A percentile compares a stretch with the other conserved stretches of the same genome.
Evolutionary conservation across 768 basidiomycete genomes (phyloP).

Genomic region (Lyophyllum shimeji): DNA sequence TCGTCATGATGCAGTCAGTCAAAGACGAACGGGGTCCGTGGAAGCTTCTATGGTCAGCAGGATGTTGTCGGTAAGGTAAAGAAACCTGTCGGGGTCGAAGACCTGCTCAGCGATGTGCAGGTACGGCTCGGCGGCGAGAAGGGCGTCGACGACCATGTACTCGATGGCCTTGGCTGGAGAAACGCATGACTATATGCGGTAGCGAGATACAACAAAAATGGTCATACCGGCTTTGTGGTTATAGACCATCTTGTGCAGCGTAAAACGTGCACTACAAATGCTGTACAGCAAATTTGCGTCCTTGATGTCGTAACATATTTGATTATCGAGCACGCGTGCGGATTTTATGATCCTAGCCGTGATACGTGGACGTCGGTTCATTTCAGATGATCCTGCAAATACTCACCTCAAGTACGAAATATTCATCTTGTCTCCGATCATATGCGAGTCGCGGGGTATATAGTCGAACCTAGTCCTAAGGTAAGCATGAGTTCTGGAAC

Average conservation of each 20-base stretch:
- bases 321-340: constrained; percentile 68
- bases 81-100: constrained; percentile 54
- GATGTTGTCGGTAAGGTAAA: constrained; percentile 71
- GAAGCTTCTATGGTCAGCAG: constrained; percentile 58
- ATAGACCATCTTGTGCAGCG: constrained; percentile 81
- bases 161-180: constrained; percentile 73
- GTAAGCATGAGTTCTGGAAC: background rate
- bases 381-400: background rate
- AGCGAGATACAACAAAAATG: background rate
- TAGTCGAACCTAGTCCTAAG: constrained; percentile 67
- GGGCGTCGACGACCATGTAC: constrained; percentile 80
- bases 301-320: constrained; percentile 83
- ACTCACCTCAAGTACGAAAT: constrained; percentile 49
- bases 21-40: constrained; percentile 42
- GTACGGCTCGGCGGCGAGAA: constrained; percentile 63
- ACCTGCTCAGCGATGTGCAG: constrained; percentile 61
- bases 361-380: background rate
- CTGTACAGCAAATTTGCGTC: constrained; percentile 76
- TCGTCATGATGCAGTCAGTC: background rate
- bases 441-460: constrained; percentile 71
- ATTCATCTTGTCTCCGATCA: constrained; percentile 63
- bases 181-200: background rate
- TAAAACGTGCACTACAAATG: constrained; percentile 72
- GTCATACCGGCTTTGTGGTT: constrained; percentile 71
- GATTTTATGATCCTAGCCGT: constrained; percentile 63